Base-by-base conservation (phyloP, 495 filamentous ascomycete species). In the Penicillium psychrofluorescens region DNA sequence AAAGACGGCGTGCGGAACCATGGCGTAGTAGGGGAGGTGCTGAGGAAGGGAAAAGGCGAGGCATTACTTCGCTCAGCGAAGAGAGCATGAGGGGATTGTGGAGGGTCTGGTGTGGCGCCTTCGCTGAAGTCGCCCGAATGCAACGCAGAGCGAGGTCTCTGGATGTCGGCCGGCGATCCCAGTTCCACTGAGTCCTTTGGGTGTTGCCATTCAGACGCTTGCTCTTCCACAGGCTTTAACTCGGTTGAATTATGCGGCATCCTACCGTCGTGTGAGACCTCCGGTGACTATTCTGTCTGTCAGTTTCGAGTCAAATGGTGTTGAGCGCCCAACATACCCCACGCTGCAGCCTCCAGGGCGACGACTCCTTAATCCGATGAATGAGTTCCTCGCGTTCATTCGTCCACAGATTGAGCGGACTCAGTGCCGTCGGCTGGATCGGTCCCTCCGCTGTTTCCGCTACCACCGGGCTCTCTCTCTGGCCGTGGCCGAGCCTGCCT, bases 61-160 rank as follows among this genome's bases (percentile, higher is more conserved):
- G 29, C 33, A 22, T 41, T 36, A 4, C 38, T 46, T 42, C 40
- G 63, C 9, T 53, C 39, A 31, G 43, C 45, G 38, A 58, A 45
- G 14, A 51, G 53, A 44, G 56, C 49, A 28, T 42, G 54, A 10
- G 52, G 54, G 27, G 51, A 48, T 40, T 50, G 51, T 15, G 58
- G 51, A 12, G 10, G 34, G 40, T 50, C 37, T 43, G 69, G 35
- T 61, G 48, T 38, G 46, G 52, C 67, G 29, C 80, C 76, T 43
- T 83, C 77, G 12, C 83, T 84, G 53, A 96, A 96, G 59, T 96
- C 85, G 16, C 90, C 90, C 32, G 84, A 84, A 58, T 96, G 90
- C 36, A 96, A 71, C 33, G 90, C 89, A 9, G 90, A 96, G 38
- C 83, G 71, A 38, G 90, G 90, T 41, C 90, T 75, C 57, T 91